A percentile compares a stretch with the other conserved stretches of the same genome.
phyloP scores from a whole-genome alignment of 1,284 basidiomycete genomes.

The Microbotryum lychnidis-dioicae region DNA sequence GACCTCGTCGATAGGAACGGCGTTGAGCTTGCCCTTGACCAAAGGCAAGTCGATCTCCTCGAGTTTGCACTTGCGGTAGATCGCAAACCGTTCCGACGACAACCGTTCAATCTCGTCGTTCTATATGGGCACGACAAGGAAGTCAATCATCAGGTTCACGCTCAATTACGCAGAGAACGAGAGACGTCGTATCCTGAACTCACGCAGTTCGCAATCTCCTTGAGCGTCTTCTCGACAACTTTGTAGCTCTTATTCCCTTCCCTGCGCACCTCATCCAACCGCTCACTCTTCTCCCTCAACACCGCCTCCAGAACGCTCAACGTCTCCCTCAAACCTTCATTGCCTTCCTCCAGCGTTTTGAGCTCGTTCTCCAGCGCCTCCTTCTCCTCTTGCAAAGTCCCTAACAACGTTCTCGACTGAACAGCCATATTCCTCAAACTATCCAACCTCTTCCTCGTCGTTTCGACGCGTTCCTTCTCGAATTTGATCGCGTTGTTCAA shows the following conservation, averaged over 20 bases:
- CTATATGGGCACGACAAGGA: slow-evolving; percentile 41
- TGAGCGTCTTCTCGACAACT: slow-evolving; percentile 72
- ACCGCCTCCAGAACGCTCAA: slow-evolving; percentile 13
- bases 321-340: slow-evolving; percentile 50
- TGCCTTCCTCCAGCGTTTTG: slow-evolving; percentile 16
- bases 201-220: slow-evolving; percentile 77
- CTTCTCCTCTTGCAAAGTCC: slow-evolving; percentile 15
- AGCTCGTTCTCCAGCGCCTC: slow-evolving; percentile 12
- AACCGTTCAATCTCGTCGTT: slow-evolving; percentile 91
- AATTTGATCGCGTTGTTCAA: slow-evolving; percentile 75
- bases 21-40: slow-evolving; percentile 62
- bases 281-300: slow-evolving; percentile 59
- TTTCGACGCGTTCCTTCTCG: slow-evolving; percentile 61
- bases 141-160: no score
- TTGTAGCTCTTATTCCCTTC: slow-evolving; percentile 61
- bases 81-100: slow-evolving; percentile 71
- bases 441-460: slow-evolving; percentile 56
- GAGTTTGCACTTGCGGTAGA: slow-evolving; percentile 85
- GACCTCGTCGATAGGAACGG: slow-evolving; percentile 92
- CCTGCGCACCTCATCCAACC: slow-evolving; percentile 68
- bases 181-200: slow-evolving; percentile 30
- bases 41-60: slow-evolving; percentile 87
- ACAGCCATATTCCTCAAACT: slow-evolving; percentile 41
- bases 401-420: background rate
- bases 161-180: no score